Evolutionary conservation across 106 monocot species (phyloP), one percentile per base, ranked within the genome.

Genomic region (Triglochin maritima): DNA sequence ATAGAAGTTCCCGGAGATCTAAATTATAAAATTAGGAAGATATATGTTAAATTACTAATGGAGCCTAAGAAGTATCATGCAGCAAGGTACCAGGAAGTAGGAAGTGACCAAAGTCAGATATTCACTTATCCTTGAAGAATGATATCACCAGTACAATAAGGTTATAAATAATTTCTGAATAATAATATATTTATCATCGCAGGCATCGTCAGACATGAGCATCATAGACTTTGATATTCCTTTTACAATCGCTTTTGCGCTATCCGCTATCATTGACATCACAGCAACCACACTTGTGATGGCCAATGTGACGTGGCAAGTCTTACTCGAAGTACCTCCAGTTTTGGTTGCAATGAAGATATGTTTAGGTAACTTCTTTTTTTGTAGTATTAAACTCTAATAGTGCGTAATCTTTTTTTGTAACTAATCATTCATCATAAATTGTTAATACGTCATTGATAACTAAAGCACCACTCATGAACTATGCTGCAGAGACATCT

Each of bases 141-240:
- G n/a, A n/a, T n/a, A n/a, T n/a, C n/a, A n/a, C n/a, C n/a, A n/a
- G n/a, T n/a, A n/a, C n/a, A n/a, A n/a, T n/a, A n/a, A n/a, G n/a
- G n/a, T n/a, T n/a, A n/a, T n/a, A n/a, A n/a, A n/a, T n/a, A n/a
- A n/a, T n/a, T n/a, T n/a, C n/a, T 60, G 17, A 6, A 9, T 4
- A 43, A 9, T 64, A 51, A 66, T 42, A 13, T 10, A 66, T 66
- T 52, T 1, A 4, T 41, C 52, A 47, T 5, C 74, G 76, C 88
- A 93, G 93, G 88, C 78, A 57, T 86, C 86, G 57, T 86, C 88
- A 64, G 93, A 93, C 71, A 72, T 89, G 81, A 88, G 83, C 59
- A 73, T 86, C n/a, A 44, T 93, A 58, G 93, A 93, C 61, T 89
- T 78, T 66, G 93, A 93, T 16, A 74, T 93, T 46, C 86, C 88